Conservation (phyloP, 2,329 filamentous ascomycete species). For the Claviceps cyperi region DNA sequence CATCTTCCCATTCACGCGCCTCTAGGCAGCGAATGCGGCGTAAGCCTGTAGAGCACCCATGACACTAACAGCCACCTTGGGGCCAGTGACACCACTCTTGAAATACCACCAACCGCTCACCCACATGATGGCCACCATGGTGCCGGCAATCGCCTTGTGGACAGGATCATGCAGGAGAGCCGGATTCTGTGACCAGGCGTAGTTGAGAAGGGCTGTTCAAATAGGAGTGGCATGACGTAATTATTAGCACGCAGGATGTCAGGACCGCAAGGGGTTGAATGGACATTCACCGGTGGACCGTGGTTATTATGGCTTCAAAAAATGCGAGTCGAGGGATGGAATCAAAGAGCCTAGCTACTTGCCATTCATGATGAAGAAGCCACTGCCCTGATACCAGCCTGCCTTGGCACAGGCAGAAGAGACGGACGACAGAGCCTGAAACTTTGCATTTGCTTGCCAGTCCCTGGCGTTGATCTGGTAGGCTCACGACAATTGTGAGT, state of each 20-base stretch:
- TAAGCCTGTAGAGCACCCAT: constrained; percentile 8
- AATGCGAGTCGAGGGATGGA: not conserved
- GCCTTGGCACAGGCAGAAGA: constrained; percentile 5
- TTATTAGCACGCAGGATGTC: too few species aligned
- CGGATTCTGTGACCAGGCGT: constrained; percentile 8
- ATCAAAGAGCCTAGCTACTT: not conserved
- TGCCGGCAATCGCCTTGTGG: constrained; percentile 6
- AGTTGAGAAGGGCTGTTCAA: constrained; percentile 8
- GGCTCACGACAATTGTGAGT: not conserved
- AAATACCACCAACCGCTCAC: constrained; percentile 6
- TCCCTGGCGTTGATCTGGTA: constrained; percentile 6
- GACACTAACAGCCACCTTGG: constrained; percentile 4
- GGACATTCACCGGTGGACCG: too few species aligned
- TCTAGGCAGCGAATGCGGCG: constrained; percentile 4
- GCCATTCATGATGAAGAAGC: constrained; percentile 8
- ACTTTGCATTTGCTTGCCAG: constrained; percentile 8
- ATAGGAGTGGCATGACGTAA: not conserved
- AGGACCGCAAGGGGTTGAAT: too few species aligned
- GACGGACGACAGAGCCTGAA: constrained; percentile 4
- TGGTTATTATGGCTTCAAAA: not conserved
- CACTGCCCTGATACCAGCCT: constrained; percentile 10
- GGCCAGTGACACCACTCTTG: constrained; percentile 3
- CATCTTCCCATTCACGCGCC: constrained; percentile 12
- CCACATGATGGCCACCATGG: constrained; percentile 8
- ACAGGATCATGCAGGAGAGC: constrained; percentile 6